A percentile compares a stretch with the other conserved stretches of the same genome.
These are phyloP conservation scores for Paecilomyces dactylethromorphus DNA, from an alignment of 2,329 filamentous ascomycete species.

Conservation along the genomic window DNA sequence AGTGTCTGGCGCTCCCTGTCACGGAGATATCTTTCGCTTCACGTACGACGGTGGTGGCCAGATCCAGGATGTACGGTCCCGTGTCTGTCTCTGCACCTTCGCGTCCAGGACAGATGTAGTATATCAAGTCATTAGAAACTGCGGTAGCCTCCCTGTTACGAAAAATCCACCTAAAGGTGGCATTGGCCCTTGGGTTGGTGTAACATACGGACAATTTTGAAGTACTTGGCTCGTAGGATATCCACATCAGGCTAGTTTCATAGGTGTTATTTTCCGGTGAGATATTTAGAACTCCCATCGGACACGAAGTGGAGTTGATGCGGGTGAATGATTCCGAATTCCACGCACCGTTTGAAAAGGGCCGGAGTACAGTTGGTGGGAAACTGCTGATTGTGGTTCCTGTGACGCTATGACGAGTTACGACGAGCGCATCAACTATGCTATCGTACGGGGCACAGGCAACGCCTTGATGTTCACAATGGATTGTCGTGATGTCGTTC, in stretches of 20 bases:
- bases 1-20: no score
- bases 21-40: neutral
- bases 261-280: slow-evolving; percentile 18
- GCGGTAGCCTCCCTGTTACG: slow-evolving; percentile 2
- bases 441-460: neutral
- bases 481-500: neutral
- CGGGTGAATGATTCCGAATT: neutral
- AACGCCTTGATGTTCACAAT: neutral
- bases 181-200: neutral
- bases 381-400: neutral
- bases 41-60: neutral
- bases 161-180: neutral
- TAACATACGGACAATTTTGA: neutral
- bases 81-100: neutral
- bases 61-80: neutral
- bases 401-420: neutral
- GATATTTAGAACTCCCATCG: slow-evolving; percentile 7
- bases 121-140: neutral
- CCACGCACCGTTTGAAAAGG: neutral
- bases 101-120: neutral
- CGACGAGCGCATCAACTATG: neutral
- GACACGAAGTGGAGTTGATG: slow-evolving; percentile 4
- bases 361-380: neutral
- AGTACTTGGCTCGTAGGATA: neutral
- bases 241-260: slow-evolving; percentile 9